Evolutionary conservation across 345 rosid genomes (phyloP), one percentile per base, ranked within the genome.

Genomic region (Salix caprea): DNA sequence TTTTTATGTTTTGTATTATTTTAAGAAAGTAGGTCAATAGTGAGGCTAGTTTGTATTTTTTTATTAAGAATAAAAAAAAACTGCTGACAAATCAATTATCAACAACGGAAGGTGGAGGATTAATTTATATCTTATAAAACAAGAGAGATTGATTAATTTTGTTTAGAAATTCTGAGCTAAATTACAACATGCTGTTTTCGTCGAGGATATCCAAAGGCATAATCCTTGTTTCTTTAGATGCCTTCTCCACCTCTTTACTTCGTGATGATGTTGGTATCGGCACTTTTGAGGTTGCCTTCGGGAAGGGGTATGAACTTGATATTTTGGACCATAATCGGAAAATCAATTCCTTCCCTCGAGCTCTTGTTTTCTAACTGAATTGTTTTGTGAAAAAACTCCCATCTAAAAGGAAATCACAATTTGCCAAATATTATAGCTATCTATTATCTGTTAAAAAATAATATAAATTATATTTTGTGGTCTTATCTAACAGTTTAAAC

Each of bases 401-500:
- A 15, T 48, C 54, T 48, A 15, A 15, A 48, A 48, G 5, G 54
- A 4, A 40, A 40, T 48, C 54, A 48, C 54, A 10, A 10, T 10
- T 40, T 40, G 14, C 44, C 14, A 2, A 4, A 40, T 11, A 40
- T 40, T 10, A 40, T 40, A 40, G 3, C 13, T 14, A 40, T 0
- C 10, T 40, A 40, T 10, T 9, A 40, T 34, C 0, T 34, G 5
- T 34, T 34, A 4, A 0, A 34, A 0, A 34, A 34, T 34, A 34
- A 34, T 34, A 34, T 34, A 34, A 34, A 34, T 34, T 34, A 34
- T 34, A 34, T 34, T 4, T 34, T 34, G 5, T 34, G 0, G 1
- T 0, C 4, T 4, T 34, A 34, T 34, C 5, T 0, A 34, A 34
- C 6, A 4, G 1, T 0, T 34, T 34, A 34, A 4, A 4, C 0